phyloP scores from a whole-genome alignment of 2,329 filamentous ascomycete genomes.

The Ophiostoma piceae region DNA sequence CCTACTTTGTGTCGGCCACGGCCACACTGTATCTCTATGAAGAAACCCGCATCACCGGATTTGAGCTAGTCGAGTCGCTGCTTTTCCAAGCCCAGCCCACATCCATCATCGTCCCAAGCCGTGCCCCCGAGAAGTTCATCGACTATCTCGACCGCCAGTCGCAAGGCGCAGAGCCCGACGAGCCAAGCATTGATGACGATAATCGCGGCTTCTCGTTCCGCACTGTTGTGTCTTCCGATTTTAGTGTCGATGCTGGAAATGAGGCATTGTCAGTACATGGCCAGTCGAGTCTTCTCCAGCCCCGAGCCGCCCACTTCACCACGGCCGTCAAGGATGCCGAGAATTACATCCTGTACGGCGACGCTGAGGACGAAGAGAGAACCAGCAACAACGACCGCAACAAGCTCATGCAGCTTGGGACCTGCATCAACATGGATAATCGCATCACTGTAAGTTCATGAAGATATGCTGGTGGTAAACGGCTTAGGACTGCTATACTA shows the following conservation, averaged over 20 bases:
- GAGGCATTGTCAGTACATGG: constrained; percentile 59
- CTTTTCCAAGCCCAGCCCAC: constrained; percentile 52
- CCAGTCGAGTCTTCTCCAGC: constrained; percentile 43
- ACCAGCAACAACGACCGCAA: constrained; percentile 52
- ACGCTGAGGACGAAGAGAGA: constrained; percentile 38
- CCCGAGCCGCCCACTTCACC: constrained; percentile 55
- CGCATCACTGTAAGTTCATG: constrained; percentile 52
- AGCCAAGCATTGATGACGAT: not conserved
- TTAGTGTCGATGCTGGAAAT: constrained; percentile 61
- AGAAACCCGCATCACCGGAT: constrained; percentile 64
- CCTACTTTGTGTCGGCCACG: constrained; percentile 69
- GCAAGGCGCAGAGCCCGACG: not conserved
- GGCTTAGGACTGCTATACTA: not conserved
- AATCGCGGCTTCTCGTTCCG: constrained; percentile 50
- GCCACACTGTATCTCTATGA: constrained; percentile 70
- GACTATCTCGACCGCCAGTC: constrained; percentile 31
- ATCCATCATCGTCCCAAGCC: constrained; percentile 48
- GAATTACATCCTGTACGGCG: constrained; percentile 28
- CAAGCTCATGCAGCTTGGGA: constrained; percentile 61
- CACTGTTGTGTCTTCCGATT: constrained; percentile 65
- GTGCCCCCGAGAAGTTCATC: constrained; percentile 41
- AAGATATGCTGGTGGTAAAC: not conserved
- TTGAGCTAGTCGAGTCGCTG: constrained; percentile 62
- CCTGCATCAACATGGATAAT: constrained; percentile 69
- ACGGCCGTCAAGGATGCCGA: constrained; percentile 33